Conservation (phyloP, 306 rosid genomes). For the Betula pendula region DNA sequence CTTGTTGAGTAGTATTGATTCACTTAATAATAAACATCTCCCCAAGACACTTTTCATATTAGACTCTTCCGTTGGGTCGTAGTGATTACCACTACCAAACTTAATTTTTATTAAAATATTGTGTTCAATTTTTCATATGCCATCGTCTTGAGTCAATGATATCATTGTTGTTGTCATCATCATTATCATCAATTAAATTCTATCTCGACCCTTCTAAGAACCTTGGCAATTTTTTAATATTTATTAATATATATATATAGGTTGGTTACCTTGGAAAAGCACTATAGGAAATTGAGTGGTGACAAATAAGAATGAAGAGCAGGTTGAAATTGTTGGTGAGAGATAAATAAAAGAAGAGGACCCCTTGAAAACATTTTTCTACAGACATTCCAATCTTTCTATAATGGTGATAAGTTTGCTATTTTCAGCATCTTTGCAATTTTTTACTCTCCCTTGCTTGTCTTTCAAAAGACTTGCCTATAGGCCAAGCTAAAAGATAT, state of each 20-base stretch:
- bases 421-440: slow-evolving; percentile 7
- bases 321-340: neutral
- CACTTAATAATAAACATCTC: neutral
- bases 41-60: neutral
- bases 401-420: slow-evolving; percentile 8
- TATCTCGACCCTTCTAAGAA: slow-evolving; percentile 29
- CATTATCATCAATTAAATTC: slow-evolving; percentile 21
- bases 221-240: slow-evolving; percentile 3
- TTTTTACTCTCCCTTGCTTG: neutral
- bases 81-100: neutral
- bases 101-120: neutral
- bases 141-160: slow-evolving; percentile 17
- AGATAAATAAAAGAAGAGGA: neutral
- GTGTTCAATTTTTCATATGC: slow-evolving; percentile 13
- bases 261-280: neutral
- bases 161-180: slow-evolving; percentile 17
- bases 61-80: slow-evolving; percentile 20
- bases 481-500: neutral
- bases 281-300: neutral
- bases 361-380: neutral
- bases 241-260: neutral
- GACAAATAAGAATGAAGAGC: slow-evolving; percentile 6
- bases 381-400: slow-evolving; percentile 18
- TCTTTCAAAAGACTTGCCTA: neutral
- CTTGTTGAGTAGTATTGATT: slow-evolving; percentile 33